Evolutionary conservation across 108 stramenopile species (phyloP), one percentile per base, ranked within the genome.

Genomic region (Halocafeteria seosinensis): DNA sequence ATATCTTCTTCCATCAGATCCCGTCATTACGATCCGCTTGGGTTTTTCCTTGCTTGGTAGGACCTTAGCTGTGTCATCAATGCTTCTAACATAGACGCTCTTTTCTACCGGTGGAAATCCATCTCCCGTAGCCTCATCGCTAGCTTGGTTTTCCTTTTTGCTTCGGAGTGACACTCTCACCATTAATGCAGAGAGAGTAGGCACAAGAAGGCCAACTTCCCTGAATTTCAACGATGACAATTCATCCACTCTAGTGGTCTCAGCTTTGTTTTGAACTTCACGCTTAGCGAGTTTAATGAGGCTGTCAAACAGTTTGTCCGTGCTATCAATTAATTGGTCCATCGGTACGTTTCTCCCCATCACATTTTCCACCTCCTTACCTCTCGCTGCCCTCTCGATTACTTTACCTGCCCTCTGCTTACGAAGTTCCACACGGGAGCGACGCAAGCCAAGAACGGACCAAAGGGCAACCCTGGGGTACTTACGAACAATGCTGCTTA

Each of bases 21-120:
- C 87, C 84, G 36, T 67, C 55, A 34, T 29, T 9, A 73, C 77
- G 17, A 99, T 37, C 65, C 77, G 89, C 78, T 97, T 99, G 0
- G 98, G 98, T 70, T 79, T 89, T 5, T 92, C 98, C 70, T 97
- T 97, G 37, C 89, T 91, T 21, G 68, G 61, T 86, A 93, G 86
- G 21, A 96, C 74, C 34, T 68, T 64, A 13, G 87, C 77, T 17
- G 69, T 64, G 0, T 64, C 61, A 34, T 72, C 72, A 63, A 92
- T 82, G 12, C 76, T 69, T 37, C 80, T 65, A 81, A 94, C 88
- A 34, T 35, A 47, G 17, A 34, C 32, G 32, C 12, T 12, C 13
- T 34, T 1, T 3, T 5, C 26, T 9, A 53, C 3, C 34, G 50
- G 1, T 38, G 24, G 1, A 3, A 37, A 37, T 3, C 23, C 61